These are phyloP conservation scores for Lentinula sp. DNA, from an alignment of 768 basidiomycete species.

Conservation along the genomic window DNA sequence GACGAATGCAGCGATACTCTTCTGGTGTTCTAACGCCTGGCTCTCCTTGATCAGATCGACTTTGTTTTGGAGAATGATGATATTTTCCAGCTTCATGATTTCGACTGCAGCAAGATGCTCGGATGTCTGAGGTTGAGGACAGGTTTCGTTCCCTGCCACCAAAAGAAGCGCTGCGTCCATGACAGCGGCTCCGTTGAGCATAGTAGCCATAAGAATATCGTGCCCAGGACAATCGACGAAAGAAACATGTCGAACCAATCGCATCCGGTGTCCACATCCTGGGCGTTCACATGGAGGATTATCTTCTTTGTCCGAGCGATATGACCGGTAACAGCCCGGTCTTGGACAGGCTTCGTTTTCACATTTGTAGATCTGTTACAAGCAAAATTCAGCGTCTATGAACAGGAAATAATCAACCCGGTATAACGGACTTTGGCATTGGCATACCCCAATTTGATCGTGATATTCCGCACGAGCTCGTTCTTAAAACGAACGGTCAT, in stretches of 20 bases:
- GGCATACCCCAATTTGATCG: constrained; percentile 98
- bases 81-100: constrained; percentile 98
- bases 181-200: constrained; percentile 99
- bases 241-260: constrained; percentile 91
- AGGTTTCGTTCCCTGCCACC: constrained; percentile 96
- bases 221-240: constrained; percentile 98
- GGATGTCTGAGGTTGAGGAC: constrained; percentile 97
- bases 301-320: constrained; percentile 91
- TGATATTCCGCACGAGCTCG: constrained; percentile 97
- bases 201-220: constrained; percentile 99
- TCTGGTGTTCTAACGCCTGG: constrained; percentile 92
- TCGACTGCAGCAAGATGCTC: constrained; percentile 98
- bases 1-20: constrained; percentile 92
- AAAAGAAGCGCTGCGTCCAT: constrained; percentile 98
- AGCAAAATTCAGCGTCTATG: constrained; percentile 12
- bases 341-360: constrained; percentile 89
- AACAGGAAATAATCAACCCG: constrained; percentile 4
- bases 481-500: constrained; percentile 99
- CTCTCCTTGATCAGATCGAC: constrained; percentile 96
- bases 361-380: constrained; percentile 89
- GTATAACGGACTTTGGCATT: constrained; percentile 84
- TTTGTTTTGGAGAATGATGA: constrained; percentile 98
- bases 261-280: constrained; percentile 87
- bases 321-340: constrained; percentile 91
- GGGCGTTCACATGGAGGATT: constrained; percentile 90